Evolutionary conservation across 805 yeast species (phyloP).

Genomic region (Spathaspora hagerdaliae): DNA sequence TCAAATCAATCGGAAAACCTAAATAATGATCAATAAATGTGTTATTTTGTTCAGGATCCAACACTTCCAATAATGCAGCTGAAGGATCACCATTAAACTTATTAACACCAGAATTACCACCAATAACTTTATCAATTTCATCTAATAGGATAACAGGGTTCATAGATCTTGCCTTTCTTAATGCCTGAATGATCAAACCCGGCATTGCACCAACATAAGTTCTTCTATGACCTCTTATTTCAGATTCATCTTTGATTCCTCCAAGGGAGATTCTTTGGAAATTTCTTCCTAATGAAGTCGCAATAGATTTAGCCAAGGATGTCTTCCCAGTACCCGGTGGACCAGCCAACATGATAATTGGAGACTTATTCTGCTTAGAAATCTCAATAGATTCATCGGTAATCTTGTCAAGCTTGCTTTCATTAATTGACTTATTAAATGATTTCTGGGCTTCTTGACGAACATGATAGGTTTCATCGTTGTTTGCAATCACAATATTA

Average conservation of each 20-base stretch:
- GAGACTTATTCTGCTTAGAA: conserved; percentile 48
- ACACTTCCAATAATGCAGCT: conserved; percentile 81
- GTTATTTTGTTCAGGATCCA: conserved; percentile 85
- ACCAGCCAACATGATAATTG: conserved; percentile 78
- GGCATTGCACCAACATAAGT: conserved; percentile 94
- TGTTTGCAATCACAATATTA: conserved; percentile 31
- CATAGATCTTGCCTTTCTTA: conserved; percentile 71
- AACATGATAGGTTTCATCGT: conserved; percentile 28
- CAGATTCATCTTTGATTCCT: conserved; percentile 86
- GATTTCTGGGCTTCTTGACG: conserved; percentile 18
- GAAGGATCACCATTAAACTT: conserved; percentile 79
- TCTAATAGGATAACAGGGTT: conserved; percentile 81
- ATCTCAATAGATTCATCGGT: conserved; percentile 14
- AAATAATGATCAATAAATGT: conserved; percentile 77
- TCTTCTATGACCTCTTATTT: conserved; percentile 84
- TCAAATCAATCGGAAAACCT: conserved; percentile 81
- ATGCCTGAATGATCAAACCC: conserved; percentile 72
- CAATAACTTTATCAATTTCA: conserved; percentile 78
- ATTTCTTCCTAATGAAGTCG: conserved; percentile 65
- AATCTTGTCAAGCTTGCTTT: not conserved
- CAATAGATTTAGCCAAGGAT: conserved; percentile 77
- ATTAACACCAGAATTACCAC: conserved; percentile 41
- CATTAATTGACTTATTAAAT: conserved; percentile 6
- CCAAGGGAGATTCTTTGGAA: conserved; percentile 82
- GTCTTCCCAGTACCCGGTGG: conserved; percentile 97